A percentile compares a stretch with the other conserved stretches of the same genome.
phyloP scores from a whole-genome alignment of 2,329 filamentous ascomycete species.

The Arthrobotrys sphaeroides region DNA sequence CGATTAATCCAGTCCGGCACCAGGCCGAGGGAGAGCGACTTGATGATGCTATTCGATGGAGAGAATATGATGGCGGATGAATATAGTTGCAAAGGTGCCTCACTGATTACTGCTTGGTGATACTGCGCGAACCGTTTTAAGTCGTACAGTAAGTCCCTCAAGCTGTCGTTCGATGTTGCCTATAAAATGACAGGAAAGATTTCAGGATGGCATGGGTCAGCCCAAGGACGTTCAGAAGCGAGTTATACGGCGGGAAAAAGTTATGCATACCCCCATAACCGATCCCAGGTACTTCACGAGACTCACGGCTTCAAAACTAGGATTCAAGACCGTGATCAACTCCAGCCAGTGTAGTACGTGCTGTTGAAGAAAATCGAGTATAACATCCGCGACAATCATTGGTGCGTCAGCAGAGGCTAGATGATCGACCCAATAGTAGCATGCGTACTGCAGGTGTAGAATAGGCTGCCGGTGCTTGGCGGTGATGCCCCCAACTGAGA shows the following conservation, averaged over 20 bases:
- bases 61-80: not conserved
- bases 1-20: not conserved
- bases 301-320: not conserved
- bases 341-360: constrained; percentile 6
- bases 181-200: not conserved
- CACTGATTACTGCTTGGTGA: not conserved
- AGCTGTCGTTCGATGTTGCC: not conserved
- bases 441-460: not conserved
- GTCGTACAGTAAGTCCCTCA: not conserved
- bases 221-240: too few relatives aligned
- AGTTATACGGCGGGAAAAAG: not conserved
- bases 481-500: not conserved
- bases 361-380: not conserved
- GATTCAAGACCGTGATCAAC: not conserved
- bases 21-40: not conserved
- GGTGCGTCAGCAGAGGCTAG: constrained; percentile 35
- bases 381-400: constrained; percentile 54
- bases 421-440: not conserved
- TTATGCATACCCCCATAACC: not conserved
- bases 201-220: too few relatives aligned
- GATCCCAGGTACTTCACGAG: not conserved
- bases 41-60: not conserved
- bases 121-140: not conserved
- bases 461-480: not conserved
- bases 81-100: not conserved